Percentiles rank a stretch among this genome's conserved stretches.
Evolutionary conservation across 1,139 yeast genomes (phyloP).

Genomic region (Kodamaea ohmeri): DNA sequence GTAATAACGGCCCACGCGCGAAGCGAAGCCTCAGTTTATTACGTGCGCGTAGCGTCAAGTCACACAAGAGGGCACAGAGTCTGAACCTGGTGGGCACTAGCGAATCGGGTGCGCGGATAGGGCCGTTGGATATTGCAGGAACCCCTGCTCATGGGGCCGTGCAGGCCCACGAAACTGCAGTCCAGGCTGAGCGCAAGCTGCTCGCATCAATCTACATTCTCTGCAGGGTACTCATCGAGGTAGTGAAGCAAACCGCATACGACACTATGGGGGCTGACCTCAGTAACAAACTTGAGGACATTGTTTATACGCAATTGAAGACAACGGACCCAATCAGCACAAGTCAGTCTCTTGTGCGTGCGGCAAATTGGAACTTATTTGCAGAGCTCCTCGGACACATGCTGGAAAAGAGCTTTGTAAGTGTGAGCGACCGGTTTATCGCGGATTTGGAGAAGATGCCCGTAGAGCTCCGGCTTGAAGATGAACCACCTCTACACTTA

Average conservation of each 20-base stretch:
- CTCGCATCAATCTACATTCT: slow-evolving; percentile 82
- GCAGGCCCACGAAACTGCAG: slow-evolving; percentile 64
- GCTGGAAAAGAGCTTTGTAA: slow-evolving; percentile 78
- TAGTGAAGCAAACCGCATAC: slow-evolving; percentile 80
- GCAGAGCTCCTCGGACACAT: slow-evolving; percentile 87
- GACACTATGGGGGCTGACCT: slow-evolving; percentile 75
- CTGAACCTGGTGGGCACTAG: slow-evolving; percentile 16
- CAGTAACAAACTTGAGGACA: slow-evolving; percentile 84
- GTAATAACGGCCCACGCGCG: slow-evolving; percentile 18
- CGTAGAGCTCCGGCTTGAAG: slow-evolving; percentile 38
- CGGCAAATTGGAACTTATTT: slow-evolving; percentile 92
- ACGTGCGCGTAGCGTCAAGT: slow-evolving; percentile 36
- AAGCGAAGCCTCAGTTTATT: slow-evolving; percentile 43
- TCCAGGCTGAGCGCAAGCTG: slow-evolving; percentile 84
- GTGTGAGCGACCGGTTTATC: slow-evolving; percentile 90
- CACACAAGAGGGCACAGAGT: slow-evolving; percentile 42
- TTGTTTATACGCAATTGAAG: slow-evolving; percentile 84
- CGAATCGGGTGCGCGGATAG: slow-evolving; percentile 13
- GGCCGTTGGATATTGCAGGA: neutral
- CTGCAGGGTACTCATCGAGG: slow-evolving; percentile 92
- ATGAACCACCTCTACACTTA: slow-evolving; percentile 71
- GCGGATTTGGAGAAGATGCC: slow-evolving; percentile 89
- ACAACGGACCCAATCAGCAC: slow-evolving; percentile 81
- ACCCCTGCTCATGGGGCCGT: too few species aligned
- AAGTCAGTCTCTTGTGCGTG: slow-evolving; percentile 64